Evolutionary conservation across 2,329 filamentous ascomycete genomes (phyloP), one percentile per base, ranked within the genome.

Genomic region (Calonectria hongkongensis): DNA sequence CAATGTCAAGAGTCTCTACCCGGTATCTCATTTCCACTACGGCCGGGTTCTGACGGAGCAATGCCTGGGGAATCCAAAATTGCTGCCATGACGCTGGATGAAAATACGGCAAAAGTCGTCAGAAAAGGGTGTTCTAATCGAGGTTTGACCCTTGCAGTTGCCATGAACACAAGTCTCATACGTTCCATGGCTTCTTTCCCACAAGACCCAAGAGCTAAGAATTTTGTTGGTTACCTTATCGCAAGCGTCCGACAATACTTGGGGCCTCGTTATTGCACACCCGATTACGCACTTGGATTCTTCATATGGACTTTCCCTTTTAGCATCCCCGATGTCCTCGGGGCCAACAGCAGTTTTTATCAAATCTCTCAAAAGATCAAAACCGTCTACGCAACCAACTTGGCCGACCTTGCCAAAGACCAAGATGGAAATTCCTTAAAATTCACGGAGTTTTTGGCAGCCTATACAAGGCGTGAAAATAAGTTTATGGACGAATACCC

Each of bases 81-180:
- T 41, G n/a, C 54, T n/a, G 28, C 33, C 0, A 58, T 58, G 4
- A 58, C 33, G 41, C 25, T 58, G 13, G 54, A 41, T 21, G 54
- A 33, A 6, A 27, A 58, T 7, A 41, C 54, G 21, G 54, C 54
- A 41, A 39, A 6, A 25, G 16, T 58, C 9, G n/a, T 58, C 12
- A 25, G 54, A 4, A 39, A 41, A 7, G 33, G n/a, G 12, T 58
- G 54, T 21, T 13, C n/a, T 27, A 33, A 39, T 16, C 54, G 33
- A 16, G n/a, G n/a, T 18, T 41, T 58, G 18, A 58, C 54, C 16
- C 54, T 58, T 58, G 54, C 54, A 9, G 33, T 58, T 58, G n/a
- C 54, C 18, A 58, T 41, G n/a, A 58, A 58, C 3, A 41, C 54
- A 27, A 58, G 54, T 4, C 54, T 58, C 4, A 41, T 58, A 15